These are phyloP conservation scores for Pestalotiopsis sp. DNA, from an alignment of 2,329 filamentous ascomycete genomes.

Conservation along the genomic window DNA sequence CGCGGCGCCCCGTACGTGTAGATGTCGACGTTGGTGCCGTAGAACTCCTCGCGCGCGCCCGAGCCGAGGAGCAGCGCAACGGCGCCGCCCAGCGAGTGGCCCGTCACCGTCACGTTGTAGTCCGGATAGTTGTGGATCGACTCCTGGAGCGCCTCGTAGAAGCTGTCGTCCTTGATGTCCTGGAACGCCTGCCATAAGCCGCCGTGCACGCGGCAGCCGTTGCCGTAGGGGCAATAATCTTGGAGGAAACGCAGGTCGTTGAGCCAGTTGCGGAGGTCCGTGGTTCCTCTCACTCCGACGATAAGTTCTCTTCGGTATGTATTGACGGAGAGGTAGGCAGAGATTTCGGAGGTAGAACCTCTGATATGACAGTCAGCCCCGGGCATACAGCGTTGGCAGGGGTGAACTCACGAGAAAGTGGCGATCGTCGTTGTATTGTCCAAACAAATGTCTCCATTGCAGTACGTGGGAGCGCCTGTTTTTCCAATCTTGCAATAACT, in stretches of 20 bases:
- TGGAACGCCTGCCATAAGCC: neutral
- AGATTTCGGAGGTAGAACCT: neutral
- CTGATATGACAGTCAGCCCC: neutral
- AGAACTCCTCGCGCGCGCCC: neutral
- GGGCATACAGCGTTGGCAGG: neutral
- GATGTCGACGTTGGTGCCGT: neutral
- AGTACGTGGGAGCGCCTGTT: neutral
- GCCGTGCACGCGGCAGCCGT: neutral
- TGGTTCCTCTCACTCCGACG: neutral
- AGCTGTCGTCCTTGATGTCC: neutral
- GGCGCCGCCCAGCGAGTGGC: neutral
- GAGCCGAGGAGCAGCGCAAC: neutral
- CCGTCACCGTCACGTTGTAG: slow-evolving; percentile 1
- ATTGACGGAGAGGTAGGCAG: neutral
- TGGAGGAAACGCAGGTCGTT: neutral
- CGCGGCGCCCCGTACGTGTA: neutral
- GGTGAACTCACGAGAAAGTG: neutral
- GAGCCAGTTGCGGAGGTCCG: neutral
- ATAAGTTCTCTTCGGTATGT: neutral
- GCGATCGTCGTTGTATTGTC: neutral
- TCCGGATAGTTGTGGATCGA: neutral
- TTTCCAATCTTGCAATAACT: neutral
- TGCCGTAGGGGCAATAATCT: neutral
- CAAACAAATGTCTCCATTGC: neutral
- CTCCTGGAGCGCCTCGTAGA: neutral